These are phyloP conservation scores for Pestalotiopsis sp. DNA, from an alignment of 2,329 filamentous ascomycete species.

Conservation along the genomic window DNA sequence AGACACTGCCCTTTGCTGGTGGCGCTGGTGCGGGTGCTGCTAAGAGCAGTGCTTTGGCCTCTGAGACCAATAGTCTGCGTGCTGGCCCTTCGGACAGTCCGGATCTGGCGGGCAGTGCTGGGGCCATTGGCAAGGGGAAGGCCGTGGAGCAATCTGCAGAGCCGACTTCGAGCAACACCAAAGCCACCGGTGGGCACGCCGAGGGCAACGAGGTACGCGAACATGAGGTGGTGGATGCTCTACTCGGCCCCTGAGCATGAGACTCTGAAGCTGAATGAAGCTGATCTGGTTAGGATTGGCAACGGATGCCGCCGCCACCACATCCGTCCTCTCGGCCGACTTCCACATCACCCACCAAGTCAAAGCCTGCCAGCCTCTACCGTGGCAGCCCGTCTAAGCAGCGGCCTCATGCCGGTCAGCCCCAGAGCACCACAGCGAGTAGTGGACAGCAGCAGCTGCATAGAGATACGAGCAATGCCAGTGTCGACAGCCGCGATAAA, in stretches of 20 bases:
- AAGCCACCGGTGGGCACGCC: slow-evolving; percentile 25
- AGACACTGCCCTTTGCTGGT: slow-evolving; percentile 62
- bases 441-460: slow-evolving; percentile 27
- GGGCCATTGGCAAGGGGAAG: slow-evolving; percentile 15
- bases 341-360: slow-evolving; percentile 3
- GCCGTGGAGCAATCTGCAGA: slow-evolving; percentile 15
- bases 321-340: not conserved
- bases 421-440: not conserved
- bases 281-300: slow-evolving; percentile 15
- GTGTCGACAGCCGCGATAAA: slow-evolving; percentile 44
- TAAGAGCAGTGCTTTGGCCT: slow-evolving; percentile 56
- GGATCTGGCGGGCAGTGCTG: slow-evolving; percentile 8
- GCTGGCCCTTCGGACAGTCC: slow-evolving; percentile 43
- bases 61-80: slow-evolving; percentile 62
- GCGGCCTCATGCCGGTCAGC: slow-evolving; percentile 30
- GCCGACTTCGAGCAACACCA: slow-evolving; percentile 18
- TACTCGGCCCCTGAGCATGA: slow-evolving; percentile 48
- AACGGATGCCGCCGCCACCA: slow-evolving; percentile 10
- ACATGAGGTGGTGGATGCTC: slow-evolving; percentile 48
- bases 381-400: slow-evolving; percentile 16
- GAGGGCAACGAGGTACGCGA: slow-evolving; percentile 53
- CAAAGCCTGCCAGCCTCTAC: not conserved
- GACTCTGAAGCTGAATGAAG: slow-evolving; percentile 1
- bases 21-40: slow-evolving; percentile 37
- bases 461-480: slow-evolving; percentile 31